Base-by-base conservation (phyloP, 805 yeast species). In the Metschnikowia vanudenii region DNA sequence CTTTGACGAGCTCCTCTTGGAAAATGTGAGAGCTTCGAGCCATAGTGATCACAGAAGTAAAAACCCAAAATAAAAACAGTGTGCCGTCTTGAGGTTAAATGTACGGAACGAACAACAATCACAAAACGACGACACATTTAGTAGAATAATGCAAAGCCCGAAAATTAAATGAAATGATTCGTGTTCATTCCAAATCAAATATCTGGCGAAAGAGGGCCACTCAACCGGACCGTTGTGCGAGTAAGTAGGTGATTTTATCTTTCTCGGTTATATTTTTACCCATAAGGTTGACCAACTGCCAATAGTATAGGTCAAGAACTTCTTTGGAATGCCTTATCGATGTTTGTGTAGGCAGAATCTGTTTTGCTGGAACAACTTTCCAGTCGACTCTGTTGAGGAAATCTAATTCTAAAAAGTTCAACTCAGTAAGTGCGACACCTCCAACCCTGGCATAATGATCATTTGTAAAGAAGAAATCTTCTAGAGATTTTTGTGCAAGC, bases 361-460 rank as follows among this genome's bases (percentile, higher is more conserved):
- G 68, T 46, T 65, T 68, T 4, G 69, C 68, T 1, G 77, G 77
- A n/a, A 72, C 60, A 36, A 73, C 65, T 41, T 63, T 73, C 80
- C 94, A 92, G 49, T 82, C 80, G 9, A 92, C 92, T 51, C 90
- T 74, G 40, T 79, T 78, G 37, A 92, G 74, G 58, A 94, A 90
- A 64, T 94, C 98, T 43, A 86, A 82, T 62, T 92, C 99, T 39
- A 92, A 72, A 45, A 92, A 75, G 64, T 94, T 94, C 54, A 91
- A 71, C 61, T 90, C 97, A 49, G 82, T 76, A 39, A 85, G 69
- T 36, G 88, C 88, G 4, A 90, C 85, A 50, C 99, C 98, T 3
- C 99, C 99, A 16, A 94, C 97, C 62, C 86, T 87, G 11, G 98
- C 96, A 60, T 94, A 92, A 64, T 94, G 97, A 37, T 84, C 78